A percentile compares a stretch with the other conserved stretches of the same genome.
phyloP scores from a whole-genome alignment of 331 rosid genomes.

The Malus hybrid region DNA sequence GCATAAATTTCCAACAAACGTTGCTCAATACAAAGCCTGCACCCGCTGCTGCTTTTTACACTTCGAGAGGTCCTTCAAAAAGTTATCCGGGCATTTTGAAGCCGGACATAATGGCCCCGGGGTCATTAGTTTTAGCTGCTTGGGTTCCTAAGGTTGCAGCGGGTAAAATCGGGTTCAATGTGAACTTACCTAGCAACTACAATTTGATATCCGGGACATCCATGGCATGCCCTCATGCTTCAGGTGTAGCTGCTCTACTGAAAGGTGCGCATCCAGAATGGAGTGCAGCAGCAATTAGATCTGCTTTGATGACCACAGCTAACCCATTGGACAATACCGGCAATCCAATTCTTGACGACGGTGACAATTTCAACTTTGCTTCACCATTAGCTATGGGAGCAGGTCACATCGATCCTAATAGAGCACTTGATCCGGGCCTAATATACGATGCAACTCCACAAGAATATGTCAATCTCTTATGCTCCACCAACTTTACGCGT shows the following conservation, averaged over 20 bases:
- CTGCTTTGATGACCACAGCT: conserved; percentile 49
- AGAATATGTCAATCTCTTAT: conserved; percentile 41
- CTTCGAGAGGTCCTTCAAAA: conserved; percentile 49
- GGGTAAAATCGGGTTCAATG: conserved; percentile 1
- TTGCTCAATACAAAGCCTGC: conserved; percentile 28
- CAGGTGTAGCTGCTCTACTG: conserved; percentile 43
- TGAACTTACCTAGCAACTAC: conserved; percentile 18
- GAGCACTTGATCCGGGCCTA: conserved; percentile 54
- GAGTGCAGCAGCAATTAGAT: conserved; percentile 42
- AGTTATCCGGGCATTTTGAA: conserved; percentile 30
- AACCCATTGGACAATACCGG: conserved; percentile 36
- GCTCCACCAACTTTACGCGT: conserved; percentile 22
- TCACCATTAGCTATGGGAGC: conserved; percentile 51
- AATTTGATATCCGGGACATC: conserved; percentile 47
- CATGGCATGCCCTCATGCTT: conserved; percentile 51
- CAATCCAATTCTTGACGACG: conserved; percentile 33
- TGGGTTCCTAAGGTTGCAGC: conserved; percentile 10
- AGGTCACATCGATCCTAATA: conserved; percentile 43
- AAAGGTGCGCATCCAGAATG: conserved; percentile 45
- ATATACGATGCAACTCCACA: conserved; percentile 42
- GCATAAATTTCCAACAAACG: conserved; percentile 36
- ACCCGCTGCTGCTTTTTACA: conserved; percentile 44
- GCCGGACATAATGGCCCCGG: conserved; percentile 52
- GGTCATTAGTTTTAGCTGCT: conserved; percentile 36
- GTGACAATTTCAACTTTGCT: conserved; percentile 6